phyloP scores from a whole-genome alignment of 176 grass and related monocot genomes.

The Rhynchospora breviuscula region DNA sequence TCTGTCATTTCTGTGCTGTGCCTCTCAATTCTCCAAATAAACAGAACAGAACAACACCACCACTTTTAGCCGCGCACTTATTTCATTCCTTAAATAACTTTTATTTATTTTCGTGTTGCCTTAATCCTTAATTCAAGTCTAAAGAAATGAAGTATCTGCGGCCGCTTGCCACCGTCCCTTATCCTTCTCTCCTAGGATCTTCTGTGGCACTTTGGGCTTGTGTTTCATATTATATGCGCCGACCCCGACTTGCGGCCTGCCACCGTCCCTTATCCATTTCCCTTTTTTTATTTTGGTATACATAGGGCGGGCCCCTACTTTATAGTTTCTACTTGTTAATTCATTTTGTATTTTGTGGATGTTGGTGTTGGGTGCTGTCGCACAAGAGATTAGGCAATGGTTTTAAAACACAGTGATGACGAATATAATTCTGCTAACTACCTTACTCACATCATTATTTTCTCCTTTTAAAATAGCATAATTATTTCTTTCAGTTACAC shows the following conservation, averaged over 20 bases:
- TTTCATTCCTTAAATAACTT: background rate
- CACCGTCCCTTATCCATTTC: constrained; percentile 1
- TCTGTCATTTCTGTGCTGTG: too few relatives aligned
- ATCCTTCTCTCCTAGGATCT: background rate
- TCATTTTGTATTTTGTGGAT: background rate
- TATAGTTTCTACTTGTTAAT: background rate
- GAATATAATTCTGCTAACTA: background rate
- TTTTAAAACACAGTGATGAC: background rate
- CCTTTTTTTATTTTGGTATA: background rate
- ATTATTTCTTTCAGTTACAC: too few relatives aligned
- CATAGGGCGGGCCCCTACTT: background rate
- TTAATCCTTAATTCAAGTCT: background rate
- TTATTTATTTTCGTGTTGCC: background rate
- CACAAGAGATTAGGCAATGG: background rate
- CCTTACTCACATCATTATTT: too few relatives aligned
- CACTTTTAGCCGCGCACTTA: background rate
- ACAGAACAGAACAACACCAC: too few relatives aligned
- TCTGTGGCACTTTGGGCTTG: background rate
- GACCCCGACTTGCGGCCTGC: background rate
- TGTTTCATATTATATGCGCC: too few relatives aligned
- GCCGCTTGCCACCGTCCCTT: background rate
- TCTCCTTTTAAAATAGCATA: too few relatives aligned
- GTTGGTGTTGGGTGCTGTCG: background rate
- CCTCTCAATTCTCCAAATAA: too few relatives aligned
- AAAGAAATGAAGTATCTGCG: background rate